phyloP scores from a whole-genome alignment of 257 asterid genomes.

The Primulina huaijiensis region DNA sequence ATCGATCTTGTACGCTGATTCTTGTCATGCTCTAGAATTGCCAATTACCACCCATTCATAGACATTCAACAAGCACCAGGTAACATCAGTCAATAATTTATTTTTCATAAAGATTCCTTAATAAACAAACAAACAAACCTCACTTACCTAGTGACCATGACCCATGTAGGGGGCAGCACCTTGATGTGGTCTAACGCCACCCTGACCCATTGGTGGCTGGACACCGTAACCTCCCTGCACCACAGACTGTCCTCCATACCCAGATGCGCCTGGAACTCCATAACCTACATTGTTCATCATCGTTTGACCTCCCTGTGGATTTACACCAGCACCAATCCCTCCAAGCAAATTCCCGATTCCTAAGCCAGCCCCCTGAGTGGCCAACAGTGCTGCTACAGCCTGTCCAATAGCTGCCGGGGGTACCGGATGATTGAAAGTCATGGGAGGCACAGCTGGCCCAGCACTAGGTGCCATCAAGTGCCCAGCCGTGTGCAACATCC shows the following conservation, averaged over 20 bases:
- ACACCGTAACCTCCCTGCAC: slow-evolving; percentile 70
- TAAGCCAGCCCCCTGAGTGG: slow-evolving; percentile 79
- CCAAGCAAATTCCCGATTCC: slow-evolving; percentile 87
- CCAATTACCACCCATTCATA: not conserved
- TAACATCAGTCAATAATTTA: not conserved
- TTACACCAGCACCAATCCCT: slow-evolving; percentile 67
- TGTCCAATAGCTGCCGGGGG: slow-evolving; percentile 84
- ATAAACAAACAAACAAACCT: slow-evolving; percentile 25
- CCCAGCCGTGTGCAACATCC: slow-evolving; percentile 55
- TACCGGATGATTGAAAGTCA: slow-evolving; percentile 70
- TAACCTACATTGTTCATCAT: slow-evolving; percentile 66
- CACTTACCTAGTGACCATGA: slow-evolving; percentile 72
- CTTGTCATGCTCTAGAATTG: not conserved
- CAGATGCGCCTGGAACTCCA: slow-evolving; percentile 60
- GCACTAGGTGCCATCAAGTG: slow-evolving; percentile 91
- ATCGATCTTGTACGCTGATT: not conserved
- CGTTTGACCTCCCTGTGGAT: slow-evolving; percentile 63
- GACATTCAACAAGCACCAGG: not conserved
- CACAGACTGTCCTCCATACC: slow-evolving; percentile 75
- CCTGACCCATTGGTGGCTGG: slow-evolving; percentile 83
- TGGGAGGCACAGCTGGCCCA: slow-evolving; percentile 50
- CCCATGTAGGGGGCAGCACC: slow-evolving; percentile 94
- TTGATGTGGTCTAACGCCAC: slow-evolving; percentile 73
- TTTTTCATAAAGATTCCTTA: not conserved
- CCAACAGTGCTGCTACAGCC: slow-evolving; percentile 84